Evolutionary conservation across 2,329 filamentous ascomycete genomes (phyloP), one percentile per base, ranked within the genome.

Genomic region (Pestalotiopsis sp.): DNA sequence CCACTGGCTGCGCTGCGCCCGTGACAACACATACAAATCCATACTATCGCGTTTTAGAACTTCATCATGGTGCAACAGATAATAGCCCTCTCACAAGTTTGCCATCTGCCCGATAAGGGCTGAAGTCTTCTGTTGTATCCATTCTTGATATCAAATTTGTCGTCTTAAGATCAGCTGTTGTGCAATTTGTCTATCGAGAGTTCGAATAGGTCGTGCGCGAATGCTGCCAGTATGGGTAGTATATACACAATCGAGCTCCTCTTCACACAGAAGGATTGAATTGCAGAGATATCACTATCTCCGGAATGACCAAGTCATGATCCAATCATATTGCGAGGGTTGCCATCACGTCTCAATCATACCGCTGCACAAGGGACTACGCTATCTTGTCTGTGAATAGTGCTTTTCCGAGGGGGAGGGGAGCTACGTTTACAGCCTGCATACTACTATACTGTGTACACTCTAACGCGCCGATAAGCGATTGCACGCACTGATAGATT

Each of bases 11-110:
- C 1, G 86, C 86, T 27, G 88, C 87, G 14, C 88, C 88, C 0
- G 88, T 90, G 4, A 91, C 88, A 14, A 91, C 85, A 72, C 89
- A 91, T 23, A 91, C 86, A 72, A 91, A 91, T 58, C 89, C 89
- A 77, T 90, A 88, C 84, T 88, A 70, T n/a, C 7, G 11, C 31
- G 23, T 38, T n/a, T 66, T 23, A 68, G 61, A 49, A 70, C 13
- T 59, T 67, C 20, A 45, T 38, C 59, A 14, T 57, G 14, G 5
- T 31, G 56, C 38, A 17, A 23, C n/a, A 63, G 13, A 12, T 68
- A 59, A 62, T 39, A 36, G 9, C 56, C 27, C 7, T 79, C 83
- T 70, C 57, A 71, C 72, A 52, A 74, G 70, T 64, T 74, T 73
- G 31, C 70, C 73, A 63, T 74, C 73, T 11, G 70, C 67, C 63